These are phyloP conservation scores for Didymella arachidicola DNA, from an alignment of 2,329 filamentous ascomycete genomes.

Conservation along the genomic window DNA sequence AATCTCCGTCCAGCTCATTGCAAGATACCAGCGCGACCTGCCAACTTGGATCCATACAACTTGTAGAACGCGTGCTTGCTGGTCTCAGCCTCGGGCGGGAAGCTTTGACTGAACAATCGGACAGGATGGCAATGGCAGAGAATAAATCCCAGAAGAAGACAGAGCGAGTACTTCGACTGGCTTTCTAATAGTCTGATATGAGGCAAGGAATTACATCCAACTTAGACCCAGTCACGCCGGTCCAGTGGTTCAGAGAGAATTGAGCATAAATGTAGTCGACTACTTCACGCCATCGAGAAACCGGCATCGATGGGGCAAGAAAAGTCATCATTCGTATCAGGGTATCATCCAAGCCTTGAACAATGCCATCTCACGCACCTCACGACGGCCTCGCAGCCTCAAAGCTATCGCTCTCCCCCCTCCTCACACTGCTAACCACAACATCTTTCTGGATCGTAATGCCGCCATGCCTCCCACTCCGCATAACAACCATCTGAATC, in stretches of 20 bases:
- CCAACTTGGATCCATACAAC: no score
- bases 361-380: neutral
- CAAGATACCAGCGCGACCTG: no score
- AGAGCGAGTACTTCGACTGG: no score
- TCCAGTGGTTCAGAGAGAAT: neutral
- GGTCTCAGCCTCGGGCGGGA: no score
- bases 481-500: constrained; percentile 18
- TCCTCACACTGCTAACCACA: constrained; percentile 10
- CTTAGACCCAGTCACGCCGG: no score
- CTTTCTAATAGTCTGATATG: no score
- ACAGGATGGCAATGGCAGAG: no score
- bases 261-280: neutral
- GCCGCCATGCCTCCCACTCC: constrained; percentile 15
- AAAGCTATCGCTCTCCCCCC: constrained; percentile 13
- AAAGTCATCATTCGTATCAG: neutral
- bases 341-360: neutral
- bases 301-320: neutral
- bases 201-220: no score
- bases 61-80: no score
- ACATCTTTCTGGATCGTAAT: constrained; percentile 22
- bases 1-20: no score
- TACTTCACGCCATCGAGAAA: neutral
- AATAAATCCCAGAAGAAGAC: accelerated
- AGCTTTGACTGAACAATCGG: no score
- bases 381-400: constrained; percentile 11